Percentiles rank a stretch among this genome's conserved stretches.
Conservation (phyloP, 2,329 filamentous ascomycete species). For the Chaetomiaceae sp. region DNA sequence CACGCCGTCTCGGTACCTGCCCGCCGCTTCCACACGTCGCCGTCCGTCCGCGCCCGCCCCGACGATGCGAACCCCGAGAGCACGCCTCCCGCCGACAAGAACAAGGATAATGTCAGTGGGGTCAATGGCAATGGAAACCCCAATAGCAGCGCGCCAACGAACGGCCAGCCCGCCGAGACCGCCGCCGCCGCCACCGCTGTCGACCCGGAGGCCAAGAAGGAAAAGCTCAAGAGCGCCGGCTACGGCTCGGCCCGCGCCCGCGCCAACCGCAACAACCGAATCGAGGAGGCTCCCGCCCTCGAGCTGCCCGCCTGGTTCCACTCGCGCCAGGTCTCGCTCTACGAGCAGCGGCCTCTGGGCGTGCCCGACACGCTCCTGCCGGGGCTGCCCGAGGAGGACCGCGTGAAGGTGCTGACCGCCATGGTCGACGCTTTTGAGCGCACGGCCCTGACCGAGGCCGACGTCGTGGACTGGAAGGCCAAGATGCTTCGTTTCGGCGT, state of each 20-base stretch:
- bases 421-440: constrained; percentile 10
- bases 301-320: constrained; percentile 21
- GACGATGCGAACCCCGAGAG: constrained; percentile 11
- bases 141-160: constrained; percentile 4
- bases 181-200: constrained; percentile 1
- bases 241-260: constrained; percentile 23
- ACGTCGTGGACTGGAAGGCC: constrained; percentile 12
- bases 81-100: background rate
- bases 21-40: constrained; percentile 18
- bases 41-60: constrained; percentile 8
- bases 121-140: too few species aligned
- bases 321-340: constrained; percentile 19
- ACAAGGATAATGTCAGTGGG: constrained; percentile 8
- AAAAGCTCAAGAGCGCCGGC: constrained; percentile 17
- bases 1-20: background rate
- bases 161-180: constrained; percentile 1
- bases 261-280: constrained; percentile 17
- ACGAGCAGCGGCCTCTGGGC: constrained; percentile 21
- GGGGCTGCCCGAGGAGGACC: constrained; percentile 13
- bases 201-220: constrained; percentile 16
- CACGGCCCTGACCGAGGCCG: constrained; percentile 4
- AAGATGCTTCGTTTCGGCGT: background rate
- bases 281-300: constrained; percentile 18
- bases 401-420: constrained; percentile 7
- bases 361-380: constrained; percentile 9